Base-by-base conservation (phyloP, 2,329 filamentous ascomycete species). In the Pseudogymnoascus sp. region DNA sequence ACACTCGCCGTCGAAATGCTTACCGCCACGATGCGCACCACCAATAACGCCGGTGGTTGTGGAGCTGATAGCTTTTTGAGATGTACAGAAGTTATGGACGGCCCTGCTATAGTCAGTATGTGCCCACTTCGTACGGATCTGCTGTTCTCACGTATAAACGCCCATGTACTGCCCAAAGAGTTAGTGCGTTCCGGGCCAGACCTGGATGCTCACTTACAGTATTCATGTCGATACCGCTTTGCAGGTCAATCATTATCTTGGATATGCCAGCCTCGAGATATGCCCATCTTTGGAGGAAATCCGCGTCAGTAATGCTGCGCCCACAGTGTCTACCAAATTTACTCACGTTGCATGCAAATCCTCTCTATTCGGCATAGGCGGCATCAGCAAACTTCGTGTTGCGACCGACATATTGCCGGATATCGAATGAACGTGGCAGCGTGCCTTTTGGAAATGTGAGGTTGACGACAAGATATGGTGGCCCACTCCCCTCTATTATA, bases 11-110 rank as follows among this genome's bases (percentile, higher is more conserved):
- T 60, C 61, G 23, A 44, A 62, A 38, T 44, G 68, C 75, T 53
- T 79, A 87, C 90, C 90, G 76, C 92, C 92, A 67, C 89, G 82
- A 74, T 91, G 88, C 67, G 84, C 84, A 34, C 78, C 79, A 40
- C 79, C 79, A 37, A 81, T 77, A 68, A 73, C 73, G 28, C 75
- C 77, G 68, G 69, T 66, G 23, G 73, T 74, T 12, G 77, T 77
- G 61, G 84, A 81, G n/a, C 85, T 84, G 50, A 93, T 87, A 1
- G 91, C 91, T 75, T 97, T 97, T 76, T 97, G 95, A 23, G 95
- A 96, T 63, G 95, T 99, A 76, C 95, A 99, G 77, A 99, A 99
- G 79, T 99, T 97, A 79, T 99, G 95, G 60, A 99, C 95, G 66
- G 93, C 92, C 62, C 83, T 93, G 74, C 63, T 60, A 60, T 34